Base-by-base conservation (phyloP, 169 alveolate species). In the Prorocentrum cordatum region DNA sequence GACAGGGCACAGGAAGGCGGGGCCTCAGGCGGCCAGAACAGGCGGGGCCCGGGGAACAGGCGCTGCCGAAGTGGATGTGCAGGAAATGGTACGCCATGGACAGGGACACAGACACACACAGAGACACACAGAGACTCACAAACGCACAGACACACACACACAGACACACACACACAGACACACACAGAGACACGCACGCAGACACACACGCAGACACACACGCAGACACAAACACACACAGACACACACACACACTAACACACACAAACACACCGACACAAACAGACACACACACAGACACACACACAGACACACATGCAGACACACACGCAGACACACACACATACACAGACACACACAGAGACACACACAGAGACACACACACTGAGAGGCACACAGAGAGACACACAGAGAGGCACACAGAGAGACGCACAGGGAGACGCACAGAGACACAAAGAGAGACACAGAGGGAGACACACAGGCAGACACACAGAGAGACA, bases 41-140 rank as follows among this genome's bases (percentile, higher is more conserved):
- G 32, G 66, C 20, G 29, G 64, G 14, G 9, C 16, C 2, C 2
- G 20, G 0, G 58, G 14, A 9, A 18, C 6, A 45, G 22, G 59
- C 20, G 24, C 24, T n/a, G 58, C 59, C 59, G 14, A 18, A 18
- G 2, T 5, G 14, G 26, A 45, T 45, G 26, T 45, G 14, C 59
- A 45, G 14, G 59, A 18, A 10, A 9, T n/a, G 24, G 32, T 2
- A 50, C n/a, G 32, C 33, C 35, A 61, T 20, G 26, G 26, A 61
- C 38, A 61, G 71, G 26, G 71, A 61, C 71, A 61, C 71, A 61
- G 71, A 61, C 71, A 61, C 42, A 61, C 35, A 61, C 31, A 61
- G 71, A 61, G 35, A 61, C 27, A 61, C 39, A 61, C 31, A 61
- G 71, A 61, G 71, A 61, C 42, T n/a, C 71, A 61, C 39, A 61